Percentiles rank a stretch among this genome's conserved stretches.
phyloP scores from a whole-genome alignment of 2,329 filamentous ascomycete species.

The Trichoderma sp. region DNA sequence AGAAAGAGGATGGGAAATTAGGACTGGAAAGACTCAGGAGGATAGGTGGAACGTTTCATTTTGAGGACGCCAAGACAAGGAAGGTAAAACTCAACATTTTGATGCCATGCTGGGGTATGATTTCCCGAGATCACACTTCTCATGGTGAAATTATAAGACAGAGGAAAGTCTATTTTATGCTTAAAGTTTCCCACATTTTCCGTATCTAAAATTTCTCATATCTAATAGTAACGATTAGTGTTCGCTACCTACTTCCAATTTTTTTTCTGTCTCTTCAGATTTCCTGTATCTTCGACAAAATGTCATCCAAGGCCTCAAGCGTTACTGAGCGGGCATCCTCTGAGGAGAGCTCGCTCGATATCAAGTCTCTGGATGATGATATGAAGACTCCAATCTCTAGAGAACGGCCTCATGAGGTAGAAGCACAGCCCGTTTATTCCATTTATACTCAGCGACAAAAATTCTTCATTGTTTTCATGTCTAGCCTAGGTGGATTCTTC shows the following conservation, averaged over 20 bases:
- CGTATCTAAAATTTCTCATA: not conserved
- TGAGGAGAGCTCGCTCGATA: not conserved
- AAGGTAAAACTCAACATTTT: not conserved
- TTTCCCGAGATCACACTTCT: not conserved
- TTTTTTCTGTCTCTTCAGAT: not conserved
- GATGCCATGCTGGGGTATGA: not conserved
- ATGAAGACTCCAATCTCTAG: not conserved
- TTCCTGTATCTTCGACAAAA: not conserved
- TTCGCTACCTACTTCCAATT: not conserved
- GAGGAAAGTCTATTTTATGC: not conserved
- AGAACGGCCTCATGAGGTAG: not conserved
- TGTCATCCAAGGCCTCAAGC: not conserved
- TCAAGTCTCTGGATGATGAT: not conserved
- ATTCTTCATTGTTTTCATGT: conserved; percentile 16
- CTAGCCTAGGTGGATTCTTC: conserved; percentile 15
- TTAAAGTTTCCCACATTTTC: not conserved
- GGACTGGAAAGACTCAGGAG: not conserved
- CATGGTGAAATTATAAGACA: not conserved
- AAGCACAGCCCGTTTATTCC: not conserved
- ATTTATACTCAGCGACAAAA: conserved; percentile 16
- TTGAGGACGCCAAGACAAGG: not conserved
- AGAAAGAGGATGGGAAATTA: not conserved
- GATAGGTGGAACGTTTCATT: not conserved
- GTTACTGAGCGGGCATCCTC: not conserved
- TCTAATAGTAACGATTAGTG: not conserved